Evolutionary conservation across 1,139 yeast genomes (phyloP).

Genomic region (Suhomyces chickasaworum): DNA sequence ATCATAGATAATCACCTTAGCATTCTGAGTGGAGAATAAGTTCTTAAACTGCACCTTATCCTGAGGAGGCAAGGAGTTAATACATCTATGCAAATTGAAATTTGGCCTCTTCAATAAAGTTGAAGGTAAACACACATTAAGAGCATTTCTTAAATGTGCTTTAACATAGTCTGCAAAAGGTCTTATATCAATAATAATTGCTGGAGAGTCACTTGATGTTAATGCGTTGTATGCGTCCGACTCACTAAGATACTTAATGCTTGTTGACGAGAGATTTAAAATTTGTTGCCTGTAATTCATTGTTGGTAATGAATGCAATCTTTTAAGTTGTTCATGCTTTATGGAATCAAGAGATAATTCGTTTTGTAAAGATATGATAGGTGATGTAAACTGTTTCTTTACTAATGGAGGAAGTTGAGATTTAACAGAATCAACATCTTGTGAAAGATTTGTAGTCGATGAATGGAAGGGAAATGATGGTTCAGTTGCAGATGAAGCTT

Average conservation of each 20-base stretch:
- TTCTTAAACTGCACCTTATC: slow-evolving; percentile 37
- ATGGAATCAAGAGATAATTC: slow-evolving; percentile 20
- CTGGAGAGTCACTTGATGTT: slow-evolving; percentile 6
- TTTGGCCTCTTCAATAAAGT: slow-evolving; percentile 71
- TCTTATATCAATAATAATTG: slow-evolving; percentile 64
- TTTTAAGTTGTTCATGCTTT: slow-evolving; percentile 22
- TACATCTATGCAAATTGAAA: slow-evolving; percentile 57
- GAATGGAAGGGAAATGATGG: slow-evolving; percentile 14
- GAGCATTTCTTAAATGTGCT: slow-evolving; percentile 54
- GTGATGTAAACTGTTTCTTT: slow-evolving; percentile 22
- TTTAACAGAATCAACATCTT: not conserved
- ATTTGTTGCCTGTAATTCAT: slow-evolving; percentile 17
- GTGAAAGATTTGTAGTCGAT: not conserved
- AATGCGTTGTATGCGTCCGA: slow-evolving; percentile 5
- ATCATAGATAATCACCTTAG: slow-evolving; percentile 35
- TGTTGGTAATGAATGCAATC: slow-evolving; percentile 19
- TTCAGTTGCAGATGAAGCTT: slow-evolving; percentile 18
- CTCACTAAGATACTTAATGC: slow-evolving; percentile 9
- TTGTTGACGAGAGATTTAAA: slow-evolving; percentile 12
- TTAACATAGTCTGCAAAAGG: slow-evolving; percentile 65
- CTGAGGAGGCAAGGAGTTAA: slow-evolving; percentile 55
- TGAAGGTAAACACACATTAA: slow-evolving; percentile 76
- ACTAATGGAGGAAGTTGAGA: slow-evolving; percentile 8
- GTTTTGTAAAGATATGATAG: slow-evolving; percentile 15
- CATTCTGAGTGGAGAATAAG: slow-evolving; percentile 14